Percentiles rank a stretch among this genome's conserved stretches.
Conservation (phyloP, 352 stramenopile genomes). For the Pseudoperonospora humuli region DNA sequence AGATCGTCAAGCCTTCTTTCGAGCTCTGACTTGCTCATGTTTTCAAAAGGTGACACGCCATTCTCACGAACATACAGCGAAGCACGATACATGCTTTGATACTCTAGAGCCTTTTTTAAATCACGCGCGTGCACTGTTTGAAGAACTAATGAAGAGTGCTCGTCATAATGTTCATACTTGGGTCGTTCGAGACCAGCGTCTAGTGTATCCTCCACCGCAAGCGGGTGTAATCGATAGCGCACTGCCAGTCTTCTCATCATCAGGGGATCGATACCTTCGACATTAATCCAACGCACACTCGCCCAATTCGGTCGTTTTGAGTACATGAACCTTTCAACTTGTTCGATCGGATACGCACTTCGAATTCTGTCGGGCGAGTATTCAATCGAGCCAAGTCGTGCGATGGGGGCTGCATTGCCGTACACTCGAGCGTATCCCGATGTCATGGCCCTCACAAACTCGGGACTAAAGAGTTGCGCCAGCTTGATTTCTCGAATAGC, state of each 20-base stretch:
- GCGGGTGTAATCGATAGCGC: slow-evolving; percentile 74
- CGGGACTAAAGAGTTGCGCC: slow-evolving; percentile 70
- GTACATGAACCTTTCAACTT: slow-evolving; percentile 81
- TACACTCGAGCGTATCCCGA: slow-evolving; percentile 18
- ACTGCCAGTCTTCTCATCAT: slow-evolving; percentile 68
- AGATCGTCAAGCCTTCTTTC: slow-evolving; percentile 49
- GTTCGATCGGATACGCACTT: slow-evolving; percentile 57
- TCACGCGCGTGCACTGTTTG: slow-evolving; percentile 56
- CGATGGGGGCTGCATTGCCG: slow-evolving; percentile 6
- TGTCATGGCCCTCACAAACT: slow-evolving; percentile 34
- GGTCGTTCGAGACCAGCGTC: slow-evolving; percentile 69
- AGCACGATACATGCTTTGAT: slow-evolving; percentile 66
- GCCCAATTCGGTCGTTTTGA: slow-evolving; percentile 68
- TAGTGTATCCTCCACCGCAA: slow-evolving; percentile 78
- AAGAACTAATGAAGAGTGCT: slow-evolving; percentile 72
- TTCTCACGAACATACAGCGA: slow-evolving; percentile 59
- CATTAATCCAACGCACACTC: slow-evolving; percentile 77
- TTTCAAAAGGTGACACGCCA: slow-evolving; percentile 42
- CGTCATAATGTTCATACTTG: slow-evolving; percentile 85
- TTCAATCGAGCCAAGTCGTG: slow-evolving; percentile 56
- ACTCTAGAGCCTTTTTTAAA: slow-evolving; percentile 42
- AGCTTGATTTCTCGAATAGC: slow-evolving; percentile 87
- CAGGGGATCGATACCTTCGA: slow-evolving; percentile 54
- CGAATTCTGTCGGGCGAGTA: slow-evolving; percentile 72
- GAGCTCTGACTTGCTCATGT: slow-evolving; percentile 58